A percentile compares a stretch with the other conserved stretches of the same genome.
These are phyloP conservation scores for Smittium mucronatum DNA, from an alignment of 371 early-diverging fungal genomes.

Conservation along the genomic window DNA sequence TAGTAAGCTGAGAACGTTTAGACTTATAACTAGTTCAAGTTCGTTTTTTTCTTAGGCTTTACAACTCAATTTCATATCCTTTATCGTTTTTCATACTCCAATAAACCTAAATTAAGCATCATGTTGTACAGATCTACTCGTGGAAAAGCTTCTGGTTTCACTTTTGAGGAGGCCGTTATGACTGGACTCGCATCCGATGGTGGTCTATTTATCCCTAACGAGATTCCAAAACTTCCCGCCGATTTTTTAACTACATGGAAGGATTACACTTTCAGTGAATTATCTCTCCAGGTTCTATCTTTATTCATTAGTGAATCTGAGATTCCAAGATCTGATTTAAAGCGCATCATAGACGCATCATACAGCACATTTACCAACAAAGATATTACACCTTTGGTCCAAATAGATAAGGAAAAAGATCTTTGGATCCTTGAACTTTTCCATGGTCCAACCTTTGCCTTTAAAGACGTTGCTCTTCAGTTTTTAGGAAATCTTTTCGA, in stretches of 20 bases:
- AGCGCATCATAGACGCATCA: constrained; percentile 47
- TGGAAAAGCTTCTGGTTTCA: constrained; percentile 50
- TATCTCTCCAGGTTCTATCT: constrained; percentile 73
- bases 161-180: constrained; percentile 86
- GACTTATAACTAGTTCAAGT: no score
- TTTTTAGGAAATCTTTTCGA: constrained; percentile 94
- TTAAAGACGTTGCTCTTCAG: constrained; percentile 96
- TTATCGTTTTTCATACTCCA: neutral
- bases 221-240: constrained; percentile 56
- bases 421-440: constrained; percentile 72
- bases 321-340: constrained; percentile 60
- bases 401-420: constrained; percentile 40
- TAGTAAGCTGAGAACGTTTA: no score
- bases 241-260: constrained; percentile 53
- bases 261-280: constrained; percentile 55
- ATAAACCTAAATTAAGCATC: neutral
- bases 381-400: constrained; percentile 67
- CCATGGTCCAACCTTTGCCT: constrained; percentile 95
- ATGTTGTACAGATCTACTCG: constrained; percentile 74
- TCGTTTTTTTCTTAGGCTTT: neutral
- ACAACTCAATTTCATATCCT: neutral
- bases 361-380: constrained; percentile 67
- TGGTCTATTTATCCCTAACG: constrained; percentile 84
- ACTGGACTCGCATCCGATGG: constrained; percentile 89
- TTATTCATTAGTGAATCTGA: constrained; percentile 66